phyloP scores from a whole-genome alignment of 345 rosid species.

The Iberis pinnata region DNA sequence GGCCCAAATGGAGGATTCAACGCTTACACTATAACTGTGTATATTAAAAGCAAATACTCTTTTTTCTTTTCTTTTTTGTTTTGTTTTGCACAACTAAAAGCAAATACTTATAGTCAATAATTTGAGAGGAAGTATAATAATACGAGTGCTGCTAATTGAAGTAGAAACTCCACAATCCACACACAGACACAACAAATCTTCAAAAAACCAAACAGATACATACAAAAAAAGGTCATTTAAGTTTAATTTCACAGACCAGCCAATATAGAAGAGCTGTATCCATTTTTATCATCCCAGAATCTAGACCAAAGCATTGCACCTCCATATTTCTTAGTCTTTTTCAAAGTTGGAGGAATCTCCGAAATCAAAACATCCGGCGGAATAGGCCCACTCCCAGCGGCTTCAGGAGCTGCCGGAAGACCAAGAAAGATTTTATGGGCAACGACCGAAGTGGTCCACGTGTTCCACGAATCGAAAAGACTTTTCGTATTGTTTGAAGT shows the following conservation, averaged over 20 bases:
- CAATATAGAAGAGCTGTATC: conserved; percentile 43
- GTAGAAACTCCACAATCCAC: no score
- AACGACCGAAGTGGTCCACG: conserved; percentile 40
- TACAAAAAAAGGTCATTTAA: conserved; percentile 4
- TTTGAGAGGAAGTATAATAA: no score
- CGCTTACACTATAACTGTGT: no score
- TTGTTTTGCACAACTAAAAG: no score
- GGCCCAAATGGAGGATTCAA: no score
- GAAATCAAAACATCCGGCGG: conserved; percentile 37
- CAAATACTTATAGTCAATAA: no score
- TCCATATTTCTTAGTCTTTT: conserved; percentile 42
- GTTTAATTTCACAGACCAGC: conserved; percentile 29
- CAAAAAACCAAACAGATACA: conserved; percentile 10
- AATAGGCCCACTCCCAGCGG: conserved; percentile 51
- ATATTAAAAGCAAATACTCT: no score
- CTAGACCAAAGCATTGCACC: conserved; percentile 64
- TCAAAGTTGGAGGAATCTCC: conserved; percentile 39
- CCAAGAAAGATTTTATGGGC: conserved; percentile 41
- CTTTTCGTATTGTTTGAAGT: conserved; percentile 25
- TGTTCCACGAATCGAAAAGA: conserved; percentile 44
- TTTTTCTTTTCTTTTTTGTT: no score
- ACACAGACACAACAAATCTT: conserved; percentile 1
- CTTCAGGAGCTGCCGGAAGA: conserved; percentile 49
- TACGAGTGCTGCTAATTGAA: no score
- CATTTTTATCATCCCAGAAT: conserved; percentile 44